A percentile compares a stretch with the other conserved stretches of the same genome.
Evolutionary conservation across 2,329 filamentous ascomycete species (phyloP).

Genomic region (Akanthomyces lecanii): DNA sequence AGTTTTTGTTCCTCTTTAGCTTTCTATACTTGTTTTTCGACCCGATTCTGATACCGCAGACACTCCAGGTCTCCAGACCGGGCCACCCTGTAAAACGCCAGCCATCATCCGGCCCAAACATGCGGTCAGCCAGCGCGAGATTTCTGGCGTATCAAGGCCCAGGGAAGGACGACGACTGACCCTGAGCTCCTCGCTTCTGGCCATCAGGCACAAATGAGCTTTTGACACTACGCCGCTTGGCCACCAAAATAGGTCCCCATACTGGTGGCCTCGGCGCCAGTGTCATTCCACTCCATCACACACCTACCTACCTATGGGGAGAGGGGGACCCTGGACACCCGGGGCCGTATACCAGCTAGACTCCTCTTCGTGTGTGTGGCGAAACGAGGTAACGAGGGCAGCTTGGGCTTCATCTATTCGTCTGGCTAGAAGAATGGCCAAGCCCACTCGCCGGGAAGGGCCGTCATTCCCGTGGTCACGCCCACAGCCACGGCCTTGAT

Average conservation of each 20-base stretch:
- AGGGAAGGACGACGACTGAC: neutral
- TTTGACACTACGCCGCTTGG: neutral
- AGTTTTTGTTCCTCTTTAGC: neutral
- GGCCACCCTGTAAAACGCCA: neutral
- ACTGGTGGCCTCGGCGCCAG: neutral
- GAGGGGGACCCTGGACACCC: neutral
- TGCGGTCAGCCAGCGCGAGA: neutral
- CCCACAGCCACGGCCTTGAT: neutral
- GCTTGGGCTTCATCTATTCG: neutral
- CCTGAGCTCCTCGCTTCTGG: neutral
- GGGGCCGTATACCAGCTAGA: neutral
- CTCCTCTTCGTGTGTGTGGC: neutral
- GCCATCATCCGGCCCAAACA: neutral
- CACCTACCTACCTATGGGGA: neutral
- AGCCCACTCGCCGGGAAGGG: neutral
- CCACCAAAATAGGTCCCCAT: neutral
- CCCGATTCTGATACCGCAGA: neutral
- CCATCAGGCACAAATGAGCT: slow-evolving; percentile 6
- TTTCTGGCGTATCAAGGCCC: neutral
- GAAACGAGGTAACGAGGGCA: slow-evolving; percentile 3
- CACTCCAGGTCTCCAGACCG: neutral
- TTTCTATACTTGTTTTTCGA: too few species aligned
- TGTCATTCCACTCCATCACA: slow-evolving; percentile 3
- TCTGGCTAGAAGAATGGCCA: neutral
- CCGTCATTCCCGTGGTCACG: slow-evolving; percentile 9